Percentiles rank a stretch among this genome's conserved stretches.
Evolutionary conservation across 495 filamentous ascomycete genomes (phyloP).

Genomic region (Penicillium tannophilum): DNA sequence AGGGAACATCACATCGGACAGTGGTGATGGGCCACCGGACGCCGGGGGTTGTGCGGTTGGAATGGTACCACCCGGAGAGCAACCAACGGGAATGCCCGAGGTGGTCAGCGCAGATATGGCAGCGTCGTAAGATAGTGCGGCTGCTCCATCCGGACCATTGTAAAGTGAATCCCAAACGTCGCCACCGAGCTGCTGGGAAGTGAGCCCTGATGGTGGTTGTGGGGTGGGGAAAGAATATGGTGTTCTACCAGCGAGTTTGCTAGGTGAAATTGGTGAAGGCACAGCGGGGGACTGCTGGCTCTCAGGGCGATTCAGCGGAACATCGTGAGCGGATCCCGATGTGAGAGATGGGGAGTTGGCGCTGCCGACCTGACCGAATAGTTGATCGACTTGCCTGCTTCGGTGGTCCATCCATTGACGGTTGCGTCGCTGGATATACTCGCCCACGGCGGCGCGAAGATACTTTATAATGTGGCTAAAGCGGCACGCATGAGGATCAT

Average conservation of each 20-base stretch:
- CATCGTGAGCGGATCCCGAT: slow-evolving; percentile 16
- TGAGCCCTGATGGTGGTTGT: slow-evolving; percentile 16
- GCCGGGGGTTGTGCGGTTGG: slow-evolving; percentile 20
- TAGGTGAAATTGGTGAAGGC: slow-evolving; percentile 31
- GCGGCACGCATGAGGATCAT: slow-evolving; percentile 65
- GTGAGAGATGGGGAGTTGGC: slow-evolving; percentile 20
- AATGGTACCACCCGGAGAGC: slow-evolving; percentile 45
- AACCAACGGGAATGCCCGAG: slow-evolving; percentile 43
- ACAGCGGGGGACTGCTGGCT: slow-evolving; percentile 18
- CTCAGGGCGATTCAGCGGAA: slow-evolving; percentile 17
- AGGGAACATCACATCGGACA: slow-evolving; percentile 44
- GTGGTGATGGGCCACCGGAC: slow-evolving; percentile 35
- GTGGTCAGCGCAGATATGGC: slow-evolving; percentile 55
- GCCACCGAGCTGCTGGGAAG: slow-evolving; percentile 18
- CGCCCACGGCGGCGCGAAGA: slow-evolving; percentile 57
- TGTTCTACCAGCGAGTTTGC: slow-evolving; percentile 21
- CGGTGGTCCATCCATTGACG: slow-evolving; percentile 40
- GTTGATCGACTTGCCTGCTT: slow-evolving; percentile 43
- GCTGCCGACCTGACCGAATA: slow-evolving; percentile 41
- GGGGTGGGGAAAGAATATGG: slow-evolving; percentile 17
- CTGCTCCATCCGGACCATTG: slow-evolving; percentile 28
- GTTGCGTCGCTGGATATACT: slow-evolving; percentile 44
- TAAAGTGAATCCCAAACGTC: slow-evolving; percentile 41
- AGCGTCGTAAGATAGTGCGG: slow-evolving; percentile 37
- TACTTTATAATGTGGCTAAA: slow-evolving; percentile 65